Evolutionary conservation across 2,329 filamentous ascomycete species (phyloP), one percentile per base, ranked within the genome.

Genomic region (Paracoccidioides lutzii): DNA sequence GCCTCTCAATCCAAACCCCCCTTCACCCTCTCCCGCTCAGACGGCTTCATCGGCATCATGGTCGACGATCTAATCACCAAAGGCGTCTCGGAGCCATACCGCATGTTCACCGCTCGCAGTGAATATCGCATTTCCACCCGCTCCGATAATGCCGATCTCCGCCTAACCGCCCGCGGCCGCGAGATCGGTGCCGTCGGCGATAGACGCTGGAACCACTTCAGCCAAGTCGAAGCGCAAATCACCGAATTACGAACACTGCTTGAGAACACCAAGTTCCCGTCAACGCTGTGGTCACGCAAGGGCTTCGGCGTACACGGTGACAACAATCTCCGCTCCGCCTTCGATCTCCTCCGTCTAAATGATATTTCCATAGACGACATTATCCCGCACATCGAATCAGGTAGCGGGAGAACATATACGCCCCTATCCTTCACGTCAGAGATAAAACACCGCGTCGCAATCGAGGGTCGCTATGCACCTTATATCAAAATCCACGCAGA

Each of bases 1-100:
- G 79, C 84, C 1, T 82, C 90, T 0, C 79, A 81, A 58, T 80
- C 80, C 1, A 81, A 85, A 57, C 69, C 76, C 1, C 78, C 83
- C 0, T 77, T 94, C 58, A 80, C 80, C 0, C 75, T 98, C 35
- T 84, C 84, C 6, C 81, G 93, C 60, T 84, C 87, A 1, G 91
- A 98, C 69, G 90, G 89, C 10, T 98, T 96, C 70, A 97, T 98
- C 65, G 93, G 93, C 62, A 87, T 98, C 73, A 95, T 98, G 90
- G 90, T 98, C 64, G 93, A 98, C 71, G 93, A 98, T 68, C 81
- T 98, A 41, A 84, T 95, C 66, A 97, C 91, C 28, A 97, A 96
- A 72, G 93, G 93, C 50, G 93, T 98, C 35, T 90, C 87, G 2
- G 93, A 98, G 67, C 93, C 93, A 1, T 98, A 98, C 72, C 83